Evolutionary conservation across 1,284 basidiomycete species (phyloP).

Genomic region (Pterulicium gracile): DNA sequence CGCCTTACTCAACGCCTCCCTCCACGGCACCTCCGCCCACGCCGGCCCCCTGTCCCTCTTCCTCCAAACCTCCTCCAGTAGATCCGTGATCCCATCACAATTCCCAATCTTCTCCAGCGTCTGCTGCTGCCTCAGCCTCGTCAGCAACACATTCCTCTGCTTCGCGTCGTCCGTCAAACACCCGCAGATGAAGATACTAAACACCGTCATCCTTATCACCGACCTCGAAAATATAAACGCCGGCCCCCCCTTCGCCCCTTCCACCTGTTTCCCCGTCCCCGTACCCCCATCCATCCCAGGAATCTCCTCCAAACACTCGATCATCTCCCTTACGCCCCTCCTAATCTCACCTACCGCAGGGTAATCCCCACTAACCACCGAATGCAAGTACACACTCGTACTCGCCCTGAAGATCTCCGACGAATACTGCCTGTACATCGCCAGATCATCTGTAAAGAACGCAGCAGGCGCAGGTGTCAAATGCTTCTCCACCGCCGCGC

Average conservation of each 20-base stretch:
- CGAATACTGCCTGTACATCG: conserved; percentile 37
- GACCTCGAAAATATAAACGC: conserved; percentile 30
- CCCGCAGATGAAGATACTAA: conserved; percentile 63
- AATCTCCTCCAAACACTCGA: conserved; percentile 36
- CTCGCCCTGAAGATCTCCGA: conserved; percentile 68
- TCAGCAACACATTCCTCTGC: conserved; percentile 34
- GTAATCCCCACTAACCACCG: conserved; percentile 58
- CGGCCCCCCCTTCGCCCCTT: not conserved
- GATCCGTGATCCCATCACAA: conserved; percentile 37
- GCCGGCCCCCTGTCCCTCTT: conserved; percentile 13
- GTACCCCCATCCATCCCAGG: conserved; percentile 16
- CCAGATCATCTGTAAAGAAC: conserved; percentile 18
- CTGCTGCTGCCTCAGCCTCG: conserved; percentile 38
- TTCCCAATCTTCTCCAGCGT: conserved; percentile 41
- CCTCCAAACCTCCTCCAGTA: conserved; percentile 55
- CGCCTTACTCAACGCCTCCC: conserved; percentile 36
- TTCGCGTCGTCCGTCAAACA: conserved; percentile 44
- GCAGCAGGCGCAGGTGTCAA: conserved; percentile 12
- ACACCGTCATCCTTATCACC: conserved; percentile 69
- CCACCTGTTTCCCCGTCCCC: not conserved
- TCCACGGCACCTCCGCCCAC: conserved; percentile 44
- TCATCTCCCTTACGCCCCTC: conserved; percentile 41
- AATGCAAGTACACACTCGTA: conserved; percentile 59
- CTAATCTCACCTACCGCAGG: conserved; percentile 53
- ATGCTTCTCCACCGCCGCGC: conserved; percentile 40